These are phyloP conservation scores for Phytophthora kernoviae DNA, from an alignment of 352 stramenopile genomes.

Conservation along the genomic window DNA sequence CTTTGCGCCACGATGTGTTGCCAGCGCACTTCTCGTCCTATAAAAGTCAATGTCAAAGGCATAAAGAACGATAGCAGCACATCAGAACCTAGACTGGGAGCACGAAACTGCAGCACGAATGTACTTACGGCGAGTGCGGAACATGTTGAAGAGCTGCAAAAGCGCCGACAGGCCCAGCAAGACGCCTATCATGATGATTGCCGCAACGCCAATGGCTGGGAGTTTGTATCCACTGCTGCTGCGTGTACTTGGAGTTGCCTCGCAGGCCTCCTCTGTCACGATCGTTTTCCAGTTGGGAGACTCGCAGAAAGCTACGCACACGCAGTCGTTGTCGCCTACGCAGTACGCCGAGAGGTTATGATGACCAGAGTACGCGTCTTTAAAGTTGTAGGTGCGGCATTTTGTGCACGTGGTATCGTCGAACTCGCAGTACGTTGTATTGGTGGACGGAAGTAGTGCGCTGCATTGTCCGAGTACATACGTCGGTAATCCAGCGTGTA, in stretches of 20 bases:
- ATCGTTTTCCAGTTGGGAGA: slow-evolving; percentile 40
- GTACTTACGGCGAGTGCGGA: slow-evolving; percentile 34
- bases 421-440: slow-evolving; percentile 60
- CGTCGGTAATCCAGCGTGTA: slow-evolving; percentile 46
- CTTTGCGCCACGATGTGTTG: slow-evolving; percentile 23
- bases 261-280: slow-evolving; percentile 48
- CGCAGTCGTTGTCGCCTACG: slow-evolving; percentile 43
- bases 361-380: slow-evolving; percentile 27
- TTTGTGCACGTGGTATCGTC: slow-evolving; percentile 37
- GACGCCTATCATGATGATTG: slow-evolving; percentile 36
- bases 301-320: slow-evolving; percentile 66
- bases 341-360: slow-evolving; percentile 46
- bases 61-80: not conserved
- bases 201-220: slow-evolving; percentile 27
- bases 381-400: slow-evolving; percentile 31
- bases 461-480: slow-evolving; percentile 26
- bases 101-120: not conserved
- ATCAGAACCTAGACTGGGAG: not conserved
- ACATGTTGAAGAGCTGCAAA: slow-evolving; percentile 37
- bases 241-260: slow-evolving; percentile 14
- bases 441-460: slow-evolving; percentile 57
- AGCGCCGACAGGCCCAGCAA: slow-evolving; percentile 29
- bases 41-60: not conserved
- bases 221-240: slow-evolving; percentile 21
- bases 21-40: slow-evolving; percentile 27